Percentiles rank a stretch among this genome's conserved stretches.
These are phyloP conservation scores for Xylogone sp. DNA, from an alignment of 2,329 filamentous ascomycete species.

Conservation along the genomic window DNA sequence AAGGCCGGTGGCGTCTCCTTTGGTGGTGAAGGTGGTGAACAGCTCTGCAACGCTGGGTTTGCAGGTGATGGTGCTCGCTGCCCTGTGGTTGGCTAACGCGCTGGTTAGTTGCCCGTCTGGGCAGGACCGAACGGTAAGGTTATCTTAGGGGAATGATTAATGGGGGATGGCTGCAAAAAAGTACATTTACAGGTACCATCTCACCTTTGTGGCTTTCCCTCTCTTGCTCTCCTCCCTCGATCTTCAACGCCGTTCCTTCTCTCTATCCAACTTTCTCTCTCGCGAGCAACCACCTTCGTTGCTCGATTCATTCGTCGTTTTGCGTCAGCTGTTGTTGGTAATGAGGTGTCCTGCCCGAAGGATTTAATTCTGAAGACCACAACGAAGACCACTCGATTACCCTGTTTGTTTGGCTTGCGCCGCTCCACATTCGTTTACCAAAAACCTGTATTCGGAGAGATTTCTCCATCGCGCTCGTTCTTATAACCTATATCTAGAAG, in stretches of 20 bases:
- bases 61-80: background rate
- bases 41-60: background rate
- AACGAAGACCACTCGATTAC: background rate
- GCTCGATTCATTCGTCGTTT: background rate
- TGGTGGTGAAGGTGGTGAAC: background rate
- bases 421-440: background rate
- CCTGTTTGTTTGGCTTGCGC: background rate
- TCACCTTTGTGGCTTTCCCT: background rate
- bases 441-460: background rate
- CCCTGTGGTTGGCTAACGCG: background rate
- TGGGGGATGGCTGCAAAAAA: too few relatives aligned
- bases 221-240: background rate
- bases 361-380: background rate
- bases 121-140: background rate
- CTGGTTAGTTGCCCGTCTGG: background rate
- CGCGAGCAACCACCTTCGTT: background rate
- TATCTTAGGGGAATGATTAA: background rate
- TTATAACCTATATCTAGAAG: too few relatives aligned
- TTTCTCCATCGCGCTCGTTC: too few relatives aligned
- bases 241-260: too few relatives aligned
- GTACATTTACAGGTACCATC: too few relatives aligned
- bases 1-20: background rate
- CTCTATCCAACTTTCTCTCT: background rate
- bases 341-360: background rate
- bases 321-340: background rate